phyloP scores from a whole-genome alignment of 306 rosid genomes.

The Trifolium fragiferum region DNA sequence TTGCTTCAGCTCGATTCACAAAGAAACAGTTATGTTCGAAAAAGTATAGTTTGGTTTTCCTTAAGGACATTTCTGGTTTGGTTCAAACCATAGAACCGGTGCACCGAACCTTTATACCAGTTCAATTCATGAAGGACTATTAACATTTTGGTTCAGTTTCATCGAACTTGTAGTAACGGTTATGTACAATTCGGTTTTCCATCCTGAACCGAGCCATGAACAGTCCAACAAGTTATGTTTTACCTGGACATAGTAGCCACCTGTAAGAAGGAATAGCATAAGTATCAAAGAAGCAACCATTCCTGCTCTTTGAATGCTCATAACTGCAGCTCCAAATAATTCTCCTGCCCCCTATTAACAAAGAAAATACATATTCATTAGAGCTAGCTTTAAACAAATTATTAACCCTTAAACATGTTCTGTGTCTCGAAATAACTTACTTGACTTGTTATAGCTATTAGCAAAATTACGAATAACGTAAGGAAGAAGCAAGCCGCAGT shows the following conservation, averaged over 20 bases:
- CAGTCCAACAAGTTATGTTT: neutral
- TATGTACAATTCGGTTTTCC: neutral
- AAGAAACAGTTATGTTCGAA: neutral
- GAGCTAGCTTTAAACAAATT: constrained; percentile 26
- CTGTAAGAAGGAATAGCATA: constrained; percentile 93
- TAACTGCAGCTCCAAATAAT: constrained; percentile 90
- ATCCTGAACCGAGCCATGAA: neutral
- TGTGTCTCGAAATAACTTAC: constrained; percentile 50
- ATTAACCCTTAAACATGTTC: neutral
- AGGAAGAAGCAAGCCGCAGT: constrained; percentile 78
- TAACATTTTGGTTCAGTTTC: neutral
- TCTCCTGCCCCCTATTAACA: constrained; percentile 87
- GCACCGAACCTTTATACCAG: too few species aligned
- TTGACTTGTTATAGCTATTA: constrained; percentile 93
- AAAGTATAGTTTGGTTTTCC: neutral
- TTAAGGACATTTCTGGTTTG: too few species aligned
- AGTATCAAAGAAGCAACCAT: constrained; percentile 90
- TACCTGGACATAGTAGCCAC: constrained; percentile 97
- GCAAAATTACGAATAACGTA: constrained; percentile 64
- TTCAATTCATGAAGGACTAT: too few species aligned
- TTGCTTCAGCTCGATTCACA: too few species aligned
- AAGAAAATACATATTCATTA: neutral
- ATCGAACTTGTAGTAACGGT: neutral
- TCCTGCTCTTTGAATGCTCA: constrained; percentile 91
- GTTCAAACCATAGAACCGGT: too few species aligned